Evolutionary conservation across 2,329 filamentous ascomycete species (phyloP), one percentile per base, ranked within the genome.

Genomic region (Hypomyces perniciosus): DNA sequence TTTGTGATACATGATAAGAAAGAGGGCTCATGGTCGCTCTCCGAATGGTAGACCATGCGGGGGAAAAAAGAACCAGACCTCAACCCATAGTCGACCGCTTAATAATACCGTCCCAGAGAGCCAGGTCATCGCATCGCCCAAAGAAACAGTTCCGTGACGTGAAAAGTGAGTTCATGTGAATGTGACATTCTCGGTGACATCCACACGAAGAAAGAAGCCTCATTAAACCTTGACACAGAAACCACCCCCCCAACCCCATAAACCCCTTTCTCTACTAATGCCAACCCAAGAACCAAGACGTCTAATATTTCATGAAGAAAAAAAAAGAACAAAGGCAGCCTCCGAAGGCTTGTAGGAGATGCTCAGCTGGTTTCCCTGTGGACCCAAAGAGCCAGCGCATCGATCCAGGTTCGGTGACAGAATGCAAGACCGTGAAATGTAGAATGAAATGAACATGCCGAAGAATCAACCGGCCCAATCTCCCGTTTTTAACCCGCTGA

Each of bases 401-500:
- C 47, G 6, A 44, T 12, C 3, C 29, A 39, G 20, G 29, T 30
- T 38, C 42, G 44, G 48, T 35, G 45, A 50, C 46, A 52, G 52
- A 48, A 52, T 48, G 52, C 30, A 48, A 48, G 28, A 52, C 38
- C 33, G 30, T 45, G 44, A 46, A 54, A 52, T 35, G 49, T 48
- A 49, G 44, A 53, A 29, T 43, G 54, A 52, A 31, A 53, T 45
- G 51, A 57, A 54, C 54, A 46, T 44, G 51, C 48, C 54, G 33
- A 46, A 44, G 20, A 44, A 53, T 38, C 31, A 42, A 42, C 48
- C 46, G 46, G 34, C 46, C 51, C 47, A 53, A 48, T 53, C 48
- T 52, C 58, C 56, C 56, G 37, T 64, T 67, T 64, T 66, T 20
- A 20, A 60, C 61, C 64, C 66, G 65, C 66, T 68, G 57, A 65